Percentiles rank a stretch among this genome's conserved stretches.
phyloP scores from a whole-genome alignment of 495 filamentous ascomycete species.

The Saxophila tyrrhenica region DNA sequence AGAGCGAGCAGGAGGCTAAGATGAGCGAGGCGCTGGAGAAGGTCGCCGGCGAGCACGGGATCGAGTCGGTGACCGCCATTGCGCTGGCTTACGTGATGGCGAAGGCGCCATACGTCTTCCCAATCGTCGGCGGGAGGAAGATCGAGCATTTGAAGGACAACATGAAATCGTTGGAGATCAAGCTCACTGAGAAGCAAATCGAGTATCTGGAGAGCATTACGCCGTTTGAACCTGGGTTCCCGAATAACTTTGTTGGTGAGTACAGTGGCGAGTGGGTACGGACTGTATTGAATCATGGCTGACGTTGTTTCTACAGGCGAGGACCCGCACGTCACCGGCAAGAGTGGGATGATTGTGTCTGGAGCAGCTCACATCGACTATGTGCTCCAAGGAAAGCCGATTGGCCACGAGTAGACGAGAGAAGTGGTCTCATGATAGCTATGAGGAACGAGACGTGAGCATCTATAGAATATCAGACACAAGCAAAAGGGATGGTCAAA shows the following conservation, averaged over 20 bases:
- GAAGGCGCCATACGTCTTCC: conserved; percentile 66
- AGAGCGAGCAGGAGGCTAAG: conserved; percentile 35
- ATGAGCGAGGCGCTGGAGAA: conserved; percentile 47
- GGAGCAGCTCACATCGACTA: conserved; percentile 4
- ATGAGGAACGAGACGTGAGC: no score
- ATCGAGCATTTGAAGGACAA: conserved; percentile 56
- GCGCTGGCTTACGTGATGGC: conserved; percentile 64
- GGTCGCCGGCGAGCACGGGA: conserved; percentile 36
- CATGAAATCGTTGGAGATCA: conserved; percentile 27
- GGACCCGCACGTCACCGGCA: conserved; percentile 25
- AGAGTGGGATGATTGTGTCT: not conserved
- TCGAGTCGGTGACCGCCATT: conserved; percentile 28
- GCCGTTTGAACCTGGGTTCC: conserved; percentile 42
- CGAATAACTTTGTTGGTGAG: conserved; percentile 35
- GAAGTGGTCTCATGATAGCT: no score
- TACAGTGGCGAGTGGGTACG: not conserved
- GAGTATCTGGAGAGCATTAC: conserved; percentile 42
- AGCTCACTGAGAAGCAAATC: conserved; percentile 40
- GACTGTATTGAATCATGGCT: no score
- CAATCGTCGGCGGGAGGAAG: conserved; percentile 58
- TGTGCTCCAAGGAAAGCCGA: conserved; percentile 4
- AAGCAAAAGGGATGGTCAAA: no score
- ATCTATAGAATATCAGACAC: no score
- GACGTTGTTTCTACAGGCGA: not conserved
- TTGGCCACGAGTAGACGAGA: conserved; percentile 8